Base-by-base conservation (phyloP, 2,329 filamentous ascomycete species). In the Orbilia ellipsospora region DNA sequence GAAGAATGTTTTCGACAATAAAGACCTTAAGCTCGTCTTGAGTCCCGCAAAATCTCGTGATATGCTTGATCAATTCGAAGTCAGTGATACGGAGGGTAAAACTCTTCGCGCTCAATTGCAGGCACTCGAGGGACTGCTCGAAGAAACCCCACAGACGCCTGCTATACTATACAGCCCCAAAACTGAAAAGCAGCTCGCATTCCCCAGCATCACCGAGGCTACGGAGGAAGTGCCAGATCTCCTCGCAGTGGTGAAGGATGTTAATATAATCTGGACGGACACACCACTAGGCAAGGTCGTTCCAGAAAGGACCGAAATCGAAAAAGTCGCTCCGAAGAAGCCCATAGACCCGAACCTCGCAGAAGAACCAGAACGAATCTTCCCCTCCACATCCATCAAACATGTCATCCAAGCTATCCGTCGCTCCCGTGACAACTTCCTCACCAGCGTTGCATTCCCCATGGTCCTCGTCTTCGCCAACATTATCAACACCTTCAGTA, bases 401-500 rank as follows among this genome's bases (percentile, higher is more conserved):
- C 23, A 54, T 18, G 48, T 63, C n/a, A 63, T 63, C 31, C 60
- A 77, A 45, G 70, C 77, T 6, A 78, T 78, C 31, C 66, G 77
- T 59, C 76, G 77, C 18, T 77, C 78, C 10, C 73, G 78, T 40
- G 77, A 73, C 51, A 78, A 78, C 52, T 78, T 78, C 36, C 69
- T 78, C 48, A 78, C 69, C 12, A 72, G 69, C 13, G 66, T 78
- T 12, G 74, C 77, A 15, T 64, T 78, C 18, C 78, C 78, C 3
- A 69, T 78, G 18, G 69, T 73, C 6, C 57, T 78, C 28, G 78
- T 78, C 44, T 78, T 78, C 23, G 78, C 77, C 20, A 72, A 76
- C 16, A 75, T 77, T 8, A 76, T 76, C 0, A 73, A 72, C 2
- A 72, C 78, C 36, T 78, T 78, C 45, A 73, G 65, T 48, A 65